These are phyloP conservation scores for Starmerella powellii DNA, from an alignment of 805 yeast species.

Conservation along the genomic window DNA sequence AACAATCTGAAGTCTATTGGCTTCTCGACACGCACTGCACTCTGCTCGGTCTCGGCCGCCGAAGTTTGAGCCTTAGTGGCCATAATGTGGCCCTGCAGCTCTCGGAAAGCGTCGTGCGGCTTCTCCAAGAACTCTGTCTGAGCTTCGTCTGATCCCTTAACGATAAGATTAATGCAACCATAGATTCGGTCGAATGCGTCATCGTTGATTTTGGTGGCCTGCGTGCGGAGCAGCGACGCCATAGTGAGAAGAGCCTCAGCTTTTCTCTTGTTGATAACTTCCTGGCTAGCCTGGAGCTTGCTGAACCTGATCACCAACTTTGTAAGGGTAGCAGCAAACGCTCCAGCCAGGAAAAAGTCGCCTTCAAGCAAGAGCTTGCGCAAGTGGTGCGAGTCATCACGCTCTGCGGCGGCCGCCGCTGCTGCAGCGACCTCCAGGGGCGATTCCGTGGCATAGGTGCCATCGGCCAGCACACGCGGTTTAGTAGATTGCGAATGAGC, in stretches of 20 bases:
- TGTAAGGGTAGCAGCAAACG: conserved; percentile 74
- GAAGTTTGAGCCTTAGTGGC: conserved; percentile 21
- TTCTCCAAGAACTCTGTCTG: conserved; percentile 73
- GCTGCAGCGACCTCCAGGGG: conserved; percentile 46
- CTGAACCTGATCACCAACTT: conserved; percentile 72
- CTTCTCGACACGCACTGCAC: conserved; percentile 31
- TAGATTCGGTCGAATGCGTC: conserved; percentile 92
- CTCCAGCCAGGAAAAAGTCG: conserved; percentile 82
- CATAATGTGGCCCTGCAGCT: conserved; percentile 46
- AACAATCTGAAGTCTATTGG: conserved; percentile 23
- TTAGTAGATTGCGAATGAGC: conserved; percentile 24
- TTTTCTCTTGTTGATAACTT: conserved; percentile 57
- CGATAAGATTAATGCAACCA: conserved; percentile 69
- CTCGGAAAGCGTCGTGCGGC: conserved; percentile 71
- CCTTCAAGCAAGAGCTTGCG: conserved; percentile 74
- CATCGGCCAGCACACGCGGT: conserved; percentile 92
- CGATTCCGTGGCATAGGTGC: conserved; percentile 93
- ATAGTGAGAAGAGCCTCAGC: conserved; percentile 91
- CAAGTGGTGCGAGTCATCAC: conserved; percentile 45
- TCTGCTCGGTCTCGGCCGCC: conserved; percentile 39
- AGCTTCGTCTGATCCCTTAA: conserved; percentile 39
- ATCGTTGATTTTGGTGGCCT: conserved; percentile 79
- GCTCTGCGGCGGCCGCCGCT: conserved; percentile 29
- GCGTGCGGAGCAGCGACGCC: conserved; percentile 83
- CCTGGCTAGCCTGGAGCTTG: conserved; percentile 39